These are phyloP conservation scores for Trichocomaceae sp. DNA, from an alignment of 2,329 filamentous ascomycete species.

Conservation along the genomic window DNA sequence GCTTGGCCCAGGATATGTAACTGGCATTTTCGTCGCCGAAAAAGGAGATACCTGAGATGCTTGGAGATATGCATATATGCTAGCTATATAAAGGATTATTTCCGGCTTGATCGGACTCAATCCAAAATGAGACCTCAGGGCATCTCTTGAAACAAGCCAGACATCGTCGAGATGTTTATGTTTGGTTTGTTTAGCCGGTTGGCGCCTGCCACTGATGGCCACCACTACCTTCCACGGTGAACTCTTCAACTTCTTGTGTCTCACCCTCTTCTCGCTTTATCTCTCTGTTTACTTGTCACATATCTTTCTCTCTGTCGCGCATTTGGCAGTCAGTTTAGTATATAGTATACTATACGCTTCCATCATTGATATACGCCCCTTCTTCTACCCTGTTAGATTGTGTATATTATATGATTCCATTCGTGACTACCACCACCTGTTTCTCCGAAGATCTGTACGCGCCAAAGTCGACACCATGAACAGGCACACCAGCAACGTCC, in stretches of 20 bases:
- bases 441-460: background rate
- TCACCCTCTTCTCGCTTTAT: background rate
- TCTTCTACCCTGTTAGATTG: background rate
- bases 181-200: background rate
- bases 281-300: background rate
- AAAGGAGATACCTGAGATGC: no score
- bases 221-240: background rate
- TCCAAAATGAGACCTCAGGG: background rate
- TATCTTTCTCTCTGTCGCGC: background rate
- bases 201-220: background rate
- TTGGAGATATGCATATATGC: background rate
- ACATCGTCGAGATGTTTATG: background rate
- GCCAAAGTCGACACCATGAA: background rate
- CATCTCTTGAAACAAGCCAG: background rate
- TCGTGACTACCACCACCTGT: background rate
- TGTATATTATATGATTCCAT: background rate
- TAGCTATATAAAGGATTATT: background rate
- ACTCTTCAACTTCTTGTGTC: background rate
- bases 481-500: background rate
- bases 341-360: constrained; percentile 5
- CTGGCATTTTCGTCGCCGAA: no score
- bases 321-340: background rate
- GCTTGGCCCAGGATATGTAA: no score
- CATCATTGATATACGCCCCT: constrained; percentile 2
- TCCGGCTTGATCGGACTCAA: no score